These are phyloP conservation scores for Spathaspora girioi DNA, from an alignment of 805 yeast species.

Conservation along the genomic window DNA sequence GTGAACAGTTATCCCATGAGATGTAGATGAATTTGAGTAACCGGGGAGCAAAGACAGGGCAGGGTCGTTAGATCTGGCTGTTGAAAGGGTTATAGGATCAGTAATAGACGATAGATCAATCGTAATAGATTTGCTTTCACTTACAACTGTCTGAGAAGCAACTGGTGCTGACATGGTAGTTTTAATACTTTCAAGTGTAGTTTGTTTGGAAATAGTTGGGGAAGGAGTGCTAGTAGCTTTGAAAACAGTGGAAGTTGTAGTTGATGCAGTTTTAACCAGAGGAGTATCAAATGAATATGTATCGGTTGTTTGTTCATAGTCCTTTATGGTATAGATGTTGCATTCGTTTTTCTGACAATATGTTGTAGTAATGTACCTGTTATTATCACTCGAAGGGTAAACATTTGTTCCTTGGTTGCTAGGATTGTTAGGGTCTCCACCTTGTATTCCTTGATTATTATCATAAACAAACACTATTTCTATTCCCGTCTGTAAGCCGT, in stretches of 20 bases:
- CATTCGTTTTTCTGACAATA: conserved; percentile 10
- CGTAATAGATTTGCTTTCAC: conserved; percentile 19
- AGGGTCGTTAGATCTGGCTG: neutral
- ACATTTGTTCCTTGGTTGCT: neutral
- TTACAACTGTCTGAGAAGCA: conserved; percentile 20
- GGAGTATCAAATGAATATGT: conserved; percentile 7
- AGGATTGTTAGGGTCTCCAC: neutral
- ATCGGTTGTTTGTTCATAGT: neutral
- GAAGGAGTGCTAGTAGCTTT: conserved; percentile 22
- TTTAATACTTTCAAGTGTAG: conserved; percentile 16
- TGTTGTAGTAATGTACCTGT: neutral
- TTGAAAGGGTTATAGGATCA: conserved; percentile 4
- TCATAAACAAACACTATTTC: conserved; percentile 28
- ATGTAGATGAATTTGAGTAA: neutral
- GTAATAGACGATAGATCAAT: conserved; percentile 20
- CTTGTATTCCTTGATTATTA: conserved; percentile 1
- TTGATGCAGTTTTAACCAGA: conserved; percentile 13
- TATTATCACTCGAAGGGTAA: neutral
- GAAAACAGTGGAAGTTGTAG: conserved; percentile 2
- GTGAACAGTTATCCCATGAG: neutral
- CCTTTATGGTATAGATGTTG: conserved; percentile 1
- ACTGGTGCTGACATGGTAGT: conserved; percentile 26
- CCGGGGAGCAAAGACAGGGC: neutral
- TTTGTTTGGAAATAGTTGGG: conserved; percentile 15
- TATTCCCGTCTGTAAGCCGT: conserved; percentile 21